Base-by-base conservation (phyloP, 371 early-diverging fungal species). In the Lichtheimia corymbifera region DNA sequence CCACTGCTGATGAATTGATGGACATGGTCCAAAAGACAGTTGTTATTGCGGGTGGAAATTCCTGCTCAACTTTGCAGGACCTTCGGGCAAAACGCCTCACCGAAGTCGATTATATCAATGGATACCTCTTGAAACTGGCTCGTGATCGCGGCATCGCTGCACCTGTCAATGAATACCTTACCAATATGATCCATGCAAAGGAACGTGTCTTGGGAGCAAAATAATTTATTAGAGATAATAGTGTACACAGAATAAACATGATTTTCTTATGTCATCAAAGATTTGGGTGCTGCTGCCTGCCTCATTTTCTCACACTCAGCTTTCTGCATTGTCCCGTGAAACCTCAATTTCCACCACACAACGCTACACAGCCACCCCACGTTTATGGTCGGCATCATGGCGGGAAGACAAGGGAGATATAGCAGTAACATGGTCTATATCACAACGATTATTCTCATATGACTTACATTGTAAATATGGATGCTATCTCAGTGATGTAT, bases 81-180 rank as follows among this genome's bases (percentile, higher is more conserved):
- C 53, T 83, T 2, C 30, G 51, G 14, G 56, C 66, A 4, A 62
- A 68, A 0, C 64, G 75, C 9, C 60, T 54, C 5, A 88, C 86
- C 5, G 88, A 87, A 64, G 72, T 85, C 11, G 83, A 85, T 56
- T 86, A 80, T 62, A 80, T 87, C 50, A 87, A 86, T 62, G 87
- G 85, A 3, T 85, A 84, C 53, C 53, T 88, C 24, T 68, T 72
- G 47, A 62, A 61, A 11, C 35, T 66, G 11, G 77, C 72, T 20
- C 56, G 63, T n/a, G 40, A 60, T 17, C 65, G 53, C 27, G 54
- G 54, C 5, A 58, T 72, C 0, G 35, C 45, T 40, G 42, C 53
- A 4, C 67, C 50, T 25, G 55, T 59, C 2, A 67, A 73, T 47
- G 64, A 68, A 25, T 41, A 49, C 15, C 30, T 77, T 15, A 63